These are phyloP conservation scores for Panicum virgatum DNA, from an alignment of 202 grass and related monocot genomes.

Conservation along the genomic window DNA sequence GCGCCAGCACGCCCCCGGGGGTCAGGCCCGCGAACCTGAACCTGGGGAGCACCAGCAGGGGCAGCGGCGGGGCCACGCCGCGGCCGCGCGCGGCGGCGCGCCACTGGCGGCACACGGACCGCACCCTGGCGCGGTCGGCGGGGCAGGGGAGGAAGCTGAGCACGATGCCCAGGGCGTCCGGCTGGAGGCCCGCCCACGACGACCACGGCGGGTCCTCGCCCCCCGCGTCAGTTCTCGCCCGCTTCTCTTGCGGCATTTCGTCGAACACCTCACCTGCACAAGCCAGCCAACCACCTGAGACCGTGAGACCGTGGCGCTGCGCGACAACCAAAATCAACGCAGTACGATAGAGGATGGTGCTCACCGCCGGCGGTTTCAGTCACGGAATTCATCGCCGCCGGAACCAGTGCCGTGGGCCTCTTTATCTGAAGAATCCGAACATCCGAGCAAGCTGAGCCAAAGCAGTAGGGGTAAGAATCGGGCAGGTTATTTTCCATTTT, in stretches of 20 bases:
- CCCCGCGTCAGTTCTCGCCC: not conserved
- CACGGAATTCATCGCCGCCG: constrained; percentile 8
- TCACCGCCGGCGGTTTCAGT: not conserved
- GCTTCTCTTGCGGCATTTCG: not conserved
- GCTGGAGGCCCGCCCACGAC: constrained; percentile 2
- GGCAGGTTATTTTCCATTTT: not conserved
- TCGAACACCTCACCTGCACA: constrained; percentile 26
- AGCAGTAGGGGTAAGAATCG: not conserved
- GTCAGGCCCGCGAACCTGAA: constrained; percentile 9
- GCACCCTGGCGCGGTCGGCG: constrained; percentile 27
- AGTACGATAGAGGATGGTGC: not conserved
- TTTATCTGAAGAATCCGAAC: not conserved
- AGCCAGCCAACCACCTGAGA: not conserved
- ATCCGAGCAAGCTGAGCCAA: not conserved
- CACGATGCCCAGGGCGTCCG: constrained; percentile 17
- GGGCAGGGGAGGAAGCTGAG: constrained; percentile 13
- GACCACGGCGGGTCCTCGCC: not conserved
- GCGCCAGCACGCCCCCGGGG: not conserved
- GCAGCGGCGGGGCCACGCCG: constrained; percentile 1
- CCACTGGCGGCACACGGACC: constrained; percentile 24
- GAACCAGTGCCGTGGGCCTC: not conserved
- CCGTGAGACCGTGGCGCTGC: no score
- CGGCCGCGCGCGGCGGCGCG: not conserved
- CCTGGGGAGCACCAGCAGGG: constrained; percentile 11
- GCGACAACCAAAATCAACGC: not conserved